Evolutionary conservation across 208 protist genomes (phyloP).

Genomic region (Novymonas esmeraldas): DNA sequence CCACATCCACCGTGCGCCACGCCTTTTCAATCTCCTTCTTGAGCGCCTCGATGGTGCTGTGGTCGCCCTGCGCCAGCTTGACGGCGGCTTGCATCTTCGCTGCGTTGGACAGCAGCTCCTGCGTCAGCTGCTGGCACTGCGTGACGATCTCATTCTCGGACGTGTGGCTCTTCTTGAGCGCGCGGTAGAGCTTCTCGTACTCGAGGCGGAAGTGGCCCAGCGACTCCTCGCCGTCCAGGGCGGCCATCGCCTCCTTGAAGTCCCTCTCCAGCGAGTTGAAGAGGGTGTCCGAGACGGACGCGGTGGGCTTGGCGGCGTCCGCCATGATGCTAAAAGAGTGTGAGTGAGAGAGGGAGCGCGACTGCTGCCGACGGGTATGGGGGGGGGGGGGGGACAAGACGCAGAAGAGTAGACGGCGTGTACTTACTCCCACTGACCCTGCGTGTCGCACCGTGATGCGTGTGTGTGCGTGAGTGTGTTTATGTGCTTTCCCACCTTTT

Average conservation of each 20-base stretch:
- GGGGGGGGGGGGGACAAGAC: too few relatives aligned
- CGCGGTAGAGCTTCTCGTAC: constrained; percentile 97
- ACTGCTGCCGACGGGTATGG: too few relatives aligned
- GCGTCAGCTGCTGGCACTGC: constrained; percentile 95
- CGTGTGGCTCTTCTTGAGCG: constrained; percentile 96
- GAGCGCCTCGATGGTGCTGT: constrained; percentile 96
- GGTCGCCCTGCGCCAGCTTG: constrained; percentile 96
- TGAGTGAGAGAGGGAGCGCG: not conserved
- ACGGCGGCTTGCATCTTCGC: constrained; percentile 98
- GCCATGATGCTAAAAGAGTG: constrained; percentile 19
- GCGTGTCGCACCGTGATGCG: too few relatives aligned
- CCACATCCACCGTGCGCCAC: constrained; percentile 97
- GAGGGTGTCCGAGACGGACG: constrained; percentile 66
- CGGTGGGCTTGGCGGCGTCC: constrained; percentile 47
- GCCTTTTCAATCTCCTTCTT: constrained; percentile 98
- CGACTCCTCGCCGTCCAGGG: constrained; percentile 93
- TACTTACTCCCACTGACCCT: too few relatives aligned
- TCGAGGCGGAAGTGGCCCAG: constrained; percentile 96
- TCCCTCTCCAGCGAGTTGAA: constrained; percentile 93
- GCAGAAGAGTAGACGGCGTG: too few relatives aligned
- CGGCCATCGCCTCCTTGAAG: constrained; percentile 94
- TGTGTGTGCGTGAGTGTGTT: too few relatives aligned
- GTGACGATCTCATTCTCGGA: constrained; percentile 97
- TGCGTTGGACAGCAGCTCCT: constrained; percentile 97
- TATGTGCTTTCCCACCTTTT: too few relatives aligned